Evolutionary conservation across 2,329 filamentous ascomycete genomes (phyloP).

Genomic region (Colletotrichum destructivum): DNA sequence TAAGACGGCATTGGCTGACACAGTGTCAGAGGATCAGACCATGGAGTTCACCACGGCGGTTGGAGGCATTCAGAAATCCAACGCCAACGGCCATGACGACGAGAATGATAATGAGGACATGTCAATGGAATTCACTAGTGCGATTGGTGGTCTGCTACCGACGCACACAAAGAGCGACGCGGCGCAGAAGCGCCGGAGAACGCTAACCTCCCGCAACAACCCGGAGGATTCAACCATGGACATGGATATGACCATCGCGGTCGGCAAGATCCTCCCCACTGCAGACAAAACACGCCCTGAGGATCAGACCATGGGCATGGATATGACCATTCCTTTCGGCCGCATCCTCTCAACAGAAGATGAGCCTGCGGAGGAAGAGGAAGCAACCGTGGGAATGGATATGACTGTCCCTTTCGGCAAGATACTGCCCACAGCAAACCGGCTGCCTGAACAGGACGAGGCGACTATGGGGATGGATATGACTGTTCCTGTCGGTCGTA

Average conservation of each 20-base stretch:
- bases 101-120: constrained; percentile 75
- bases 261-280: constrained; percentile 67
- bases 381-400: constrained; percentile 70
- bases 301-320: constrained; percentile 73
- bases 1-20: constrained; percentile 11
- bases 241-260: constrained; percentile 75
- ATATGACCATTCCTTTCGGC: constrained; percentile 76
- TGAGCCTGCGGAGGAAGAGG: constrained; percentile 64
- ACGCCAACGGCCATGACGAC: constrained; percentile 49
- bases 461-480: constrained; percentile 71
- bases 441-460: constrained; percentile 40
- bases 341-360: constrained; percentile 58
- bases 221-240: constrained; percentile 47
- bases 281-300: constrained; percentile 46
- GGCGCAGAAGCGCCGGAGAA: constrained; percentile 48
- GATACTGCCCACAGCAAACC: constrained; percentile 52
- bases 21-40: constrained; percentile 70
- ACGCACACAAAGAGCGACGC: constrained; percentile 44
- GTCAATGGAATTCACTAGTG: constrained; percentile 84
- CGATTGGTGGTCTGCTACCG: constrained; percentile 70
- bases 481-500: constrained; percentile 70
- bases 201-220: constrained; percentile 48
- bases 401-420: constrained; percentile 65
- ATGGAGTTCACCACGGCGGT: constrained; percentile 91
- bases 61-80: constrained; percentile 73